These are phyloP conservation scores for Syncephalastrum sp. DNA, from an alignment of 371 early-diverging fungal species.

Conservation along the genomic window DNA sequence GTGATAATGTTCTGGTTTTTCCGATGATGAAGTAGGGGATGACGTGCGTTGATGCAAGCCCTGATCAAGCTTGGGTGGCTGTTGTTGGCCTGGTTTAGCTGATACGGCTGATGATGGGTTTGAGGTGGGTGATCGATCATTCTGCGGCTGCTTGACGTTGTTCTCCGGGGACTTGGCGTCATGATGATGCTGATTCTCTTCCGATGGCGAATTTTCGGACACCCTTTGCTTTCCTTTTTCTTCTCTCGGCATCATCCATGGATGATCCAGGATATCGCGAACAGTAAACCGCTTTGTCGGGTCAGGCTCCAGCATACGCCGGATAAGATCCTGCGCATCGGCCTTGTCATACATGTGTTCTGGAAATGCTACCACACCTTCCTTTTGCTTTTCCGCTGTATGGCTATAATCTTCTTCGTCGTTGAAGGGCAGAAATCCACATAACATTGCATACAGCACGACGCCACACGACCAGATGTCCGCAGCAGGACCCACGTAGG, in stretches of 20 bases:
- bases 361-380: conserved; percentile 52
- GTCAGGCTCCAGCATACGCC: conserved; percentile 50
- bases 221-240: too few relatives aligned
- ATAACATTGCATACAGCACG: conserved; percentile 72
- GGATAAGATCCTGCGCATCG: conserved; percentile 33
- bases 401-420: conserved; percentile 67
- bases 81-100: too few relatives aligned
- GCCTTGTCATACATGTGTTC: conserved; percentile 30
- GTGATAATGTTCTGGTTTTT: too few relatives aligned
- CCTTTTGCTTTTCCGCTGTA: conserved; percentile 60
- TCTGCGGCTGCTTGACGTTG: too few relatives aligned
- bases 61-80: too few relatives aligned
- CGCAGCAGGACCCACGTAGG: conserved; percentile 92
- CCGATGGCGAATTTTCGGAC: too few relatives aligned
- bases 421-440: conserved; percentile 78
- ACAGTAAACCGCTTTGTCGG: conserved; percentile 50
- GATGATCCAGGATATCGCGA: conserved; percentile 44
- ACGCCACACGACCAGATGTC: conserved; percentile 95
- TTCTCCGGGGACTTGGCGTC: too few relatives aligned
- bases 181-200: too few relatives aligned
- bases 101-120: too few relatives aligned
- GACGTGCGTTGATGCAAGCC: too few relatives aligned
- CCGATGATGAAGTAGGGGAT: too few relatives aligned
- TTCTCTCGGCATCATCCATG: conserved; percentile 43
- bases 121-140: too few relatives aligned